Evolutionary conservation across 805 yeast genomes (phyloP).

Genomic region (Teunomyces atbi): DNA sequence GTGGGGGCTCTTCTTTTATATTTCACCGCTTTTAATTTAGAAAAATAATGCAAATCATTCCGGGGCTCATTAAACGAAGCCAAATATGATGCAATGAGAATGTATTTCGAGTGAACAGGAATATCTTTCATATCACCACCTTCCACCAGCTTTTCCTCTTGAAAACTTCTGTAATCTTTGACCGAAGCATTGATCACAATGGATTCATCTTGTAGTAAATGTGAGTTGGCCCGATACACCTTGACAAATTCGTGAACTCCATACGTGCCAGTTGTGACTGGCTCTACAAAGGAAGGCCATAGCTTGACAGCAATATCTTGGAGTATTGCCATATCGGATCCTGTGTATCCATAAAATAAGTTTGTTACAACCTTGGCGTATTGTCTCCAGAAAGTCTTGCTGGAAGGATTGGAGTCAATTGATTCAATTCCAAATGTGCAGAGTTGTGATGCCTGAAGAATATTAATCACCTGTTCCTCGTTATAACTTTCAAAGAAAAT

Average conservation of each 20-base stretch:
- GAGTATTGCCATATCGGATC: conserved; percentile 40
- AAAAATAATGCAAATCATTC: conserved; percentile 67
- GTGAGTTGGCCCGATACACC: conserved; percentile 31
- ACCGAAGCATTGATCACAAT: conserved; percentile 30
- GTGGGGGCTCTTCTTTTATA: conserved; percentile 38
- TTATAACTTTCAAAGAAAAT: conserved; percentile 40
- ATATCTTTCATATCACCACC: conserved; percentile 41
- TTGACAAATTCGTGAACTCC: conserved; percentile 29
- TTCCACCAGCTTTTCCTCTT: conserved; percentile 19
- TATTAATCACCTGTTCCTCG: conserved; percentile 33
- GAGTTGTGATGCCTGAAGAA: conserved; percentile 32
- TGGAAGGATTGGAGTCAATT: conserved; percentile 13
- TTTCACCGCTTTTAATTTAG: conserved; percentile 47
- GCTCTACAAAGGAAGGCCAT: conserved; percentile 35
- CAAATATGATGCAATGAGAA: conserved; percentile 78
- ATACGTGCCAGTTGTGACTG: conserved; percentile 21
- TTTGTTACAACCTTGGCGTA: conserved; percentile 46
- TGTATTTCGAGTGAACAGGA: conserved; percentile 60
- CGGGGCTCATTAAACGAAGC: conserved; percentile 76
- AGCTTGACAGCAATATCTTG: conserved; percentile 27
- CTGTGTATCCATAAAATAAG: conserved; percentile 44
- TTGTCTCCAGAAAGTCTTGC: conserved; percentile 37
- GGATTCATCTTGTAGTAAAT: conserved; percentile 28
- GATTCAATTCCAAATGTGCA: conserved; percentile 18
- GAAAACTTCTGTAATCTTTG: conserved; percentile 22